Conservation (phyloP, 2,329 filamentous ascomycete genomes). For the Botrytis galanthina region DNA sequence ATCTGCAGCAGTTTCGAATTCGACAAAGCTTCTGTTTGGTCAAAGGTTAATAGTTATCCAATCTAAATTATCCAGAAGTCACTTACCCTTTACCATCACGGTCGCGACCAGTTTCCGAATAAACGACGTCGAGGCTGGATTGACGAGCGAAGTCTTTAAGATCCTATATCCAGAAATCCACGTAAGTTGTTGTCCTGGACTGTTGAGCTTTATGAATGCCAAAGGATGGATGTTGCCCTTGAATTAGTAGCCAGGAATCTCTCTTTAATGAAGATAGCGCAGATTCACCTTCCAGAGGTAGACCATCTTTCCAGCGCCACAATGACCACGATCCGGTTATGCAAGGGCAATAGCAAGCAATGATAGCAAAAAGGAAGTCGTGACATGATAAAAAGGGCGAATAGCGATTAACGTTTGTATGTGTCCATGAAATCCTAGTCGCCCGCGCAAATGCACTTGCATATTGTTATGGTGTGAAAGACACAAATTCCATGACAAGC, state of each 20-base stretch:
- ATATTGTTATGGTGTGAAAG: conserved; percentile 32
- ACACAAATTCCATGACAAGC: conserved; percentile 29
- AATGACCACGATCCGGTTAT: conserved; percentile 35
- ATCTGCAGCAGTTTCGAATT: conserved; percentile 92
- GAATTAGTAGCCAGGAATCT: conserved; percentile 34
- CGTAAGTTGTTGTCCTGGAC: conserved; percentile 65
- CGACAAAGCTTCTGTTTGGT: conserved; percentile 71
- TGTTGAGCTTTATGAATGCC: conserved; percentile 34
- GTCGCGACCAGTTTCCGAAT: conserved; percentile 92
- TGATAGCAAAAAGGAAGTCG: conserved; percentile 37
- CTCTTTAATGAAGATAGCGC: conserved; percentile 31
- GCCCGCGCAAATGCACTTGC: conserved; percentile 40
- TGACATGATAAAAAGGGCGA: conserved; percentile 37
- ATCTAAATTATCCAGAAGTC: conserved; percentile 9
- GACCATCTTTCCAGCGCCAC: conserved; percentile 32
- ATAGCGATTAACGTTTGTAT: conserved; percentile 26
- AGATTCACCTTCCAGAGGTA: conserved; percentile 35
- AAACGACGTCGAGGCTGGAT: conserved; percentile 95
- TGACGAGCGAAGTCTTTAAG: conserved; percentile 99
- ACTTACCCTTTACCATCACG: conserved; percentile 88
- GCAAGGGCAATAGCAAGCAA: conserved; percentile 32
- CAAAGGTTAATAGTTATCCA: conserved; percentile 22
- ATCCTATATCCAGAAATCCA: conserved; percentile 81
- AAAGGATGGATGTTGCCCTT: conserved; percentile 35
- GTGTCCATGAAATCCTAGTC: conserved; percentile 35